Base-by-base conservation (phyloP, 2,329 filamentous ascomycete genomes). In the Hymenoscyphus albidus region DNA sequence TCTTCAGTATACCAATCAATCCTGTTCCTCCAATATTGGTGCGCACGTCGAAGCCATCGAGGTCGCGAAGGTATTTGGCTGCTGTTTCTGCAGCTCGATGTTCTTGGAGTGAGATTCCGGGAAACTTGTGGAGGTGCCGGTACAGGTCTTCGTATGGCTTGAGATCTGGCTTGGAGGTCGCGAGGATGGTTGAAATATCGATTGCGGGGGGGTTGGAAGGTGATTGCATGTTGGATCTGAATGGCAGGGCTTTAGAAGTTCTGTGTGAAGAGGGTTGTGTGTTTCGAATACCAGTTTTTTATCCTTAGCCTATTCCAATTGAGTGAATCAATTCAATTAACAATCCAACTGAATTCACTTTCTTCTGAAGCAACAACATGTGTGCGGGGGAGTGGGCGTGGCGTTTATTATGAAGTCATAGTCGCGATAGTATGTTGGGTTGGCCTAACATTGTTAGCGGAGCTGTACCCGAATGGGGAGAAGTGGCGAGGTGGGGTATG, bases 91-190 rank as follows among this genome's bases (percentile, higher is more conserved):
- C 82, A 0, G 85, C 87, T 51, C 79, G 73, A 18, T 77, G 71
- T 71, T 88, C 86, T 71, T 83, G 83, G 1, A 79, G 78, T 0
- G 85, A 87, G 35, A 88, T 80, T 61, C 87, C 86, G 0, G 86
- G 85, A 68, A 87, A 75, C 13, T 78, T 73, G 71, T 88, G 86
- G 62, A 88, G 80, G 70, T 85, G 74, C 68, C 82, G 85, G 78
- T 88, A 88, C 3, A 84, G 75, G 1, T 74, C 74, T 75, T 87
- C 81, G 69, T 85, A 86, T 10, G 60, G 48, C 9, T 48, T 12
- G 12, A 73, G 63, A 27, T 69, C 58, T 10, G 66, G 66, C 39
- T 62, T 65, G 22, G 32, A 65, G 48, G 40, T 57, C 12, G 60
- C 55, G 12, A 67, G 44, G 31, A 67, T 63, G 31, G 42, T 60